Base-by-base conservation (phyloP, 352 stramenopile genomes). In the Blastocystis sp. region DNA sequence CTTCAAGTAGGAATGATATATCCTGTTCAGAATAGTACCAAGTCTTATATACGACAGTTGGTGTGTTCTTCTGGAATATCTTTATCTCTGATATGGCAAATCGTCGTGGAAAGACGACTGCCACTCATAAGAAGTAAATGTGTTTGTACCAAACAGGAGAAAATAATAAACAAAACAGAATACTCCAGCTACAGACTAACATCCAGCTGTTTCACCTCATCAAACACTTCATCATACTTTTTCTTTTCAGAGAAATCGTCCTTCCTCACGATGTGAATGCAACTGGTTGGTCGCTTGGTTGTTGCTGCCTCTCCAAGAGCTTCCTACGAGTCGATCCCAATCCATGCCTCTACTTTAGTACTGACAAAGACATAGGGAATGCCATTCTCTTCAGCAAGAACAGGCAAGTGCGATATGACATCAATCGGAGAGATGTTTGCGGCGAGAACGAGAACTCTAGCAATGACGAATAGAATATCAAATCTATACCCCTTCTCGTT, bases 371-470 rank as follows among this genome's bases (percentile, higher is more conserved):
- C 93, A 93, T 99, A 99, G 26, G 96, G 95, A 66, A 99, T 97
- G 91, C 98, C 94, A 90, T 98, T 95, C 92, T 99, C 97, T 92
- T 99, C 98, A 90, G 98, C 98, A 64, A 99, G 92, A 78, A 99
- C 93, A 16, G 98, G 97, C 75, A 99, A 94, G 94, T 99, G 97
- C 87, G 95, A 97, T 90, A 99, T 98, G n/a, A 99, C 97, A 91
- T 99, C 98, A 54, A 99, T 95, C n/a, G 97, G 98, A 87, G 95
- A 98, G 90, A 99, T 99, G 93, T 99, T 97, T 53, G 97, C 98
- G 2, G 98, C 98, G 64, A 99, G 96, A 79, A 99, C 94, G 90
- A 96, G 98, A 56, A 99, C 90, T 62, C 90, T 91, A 90, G n/a
- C 13, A 9, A n/a, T 54, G 18, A 70, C 43, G n/a, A 24, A 4